phyloP scores from a whole-genome alignment of 768 basidiomycete genomes.

The Ramaria sp. region DNA sequence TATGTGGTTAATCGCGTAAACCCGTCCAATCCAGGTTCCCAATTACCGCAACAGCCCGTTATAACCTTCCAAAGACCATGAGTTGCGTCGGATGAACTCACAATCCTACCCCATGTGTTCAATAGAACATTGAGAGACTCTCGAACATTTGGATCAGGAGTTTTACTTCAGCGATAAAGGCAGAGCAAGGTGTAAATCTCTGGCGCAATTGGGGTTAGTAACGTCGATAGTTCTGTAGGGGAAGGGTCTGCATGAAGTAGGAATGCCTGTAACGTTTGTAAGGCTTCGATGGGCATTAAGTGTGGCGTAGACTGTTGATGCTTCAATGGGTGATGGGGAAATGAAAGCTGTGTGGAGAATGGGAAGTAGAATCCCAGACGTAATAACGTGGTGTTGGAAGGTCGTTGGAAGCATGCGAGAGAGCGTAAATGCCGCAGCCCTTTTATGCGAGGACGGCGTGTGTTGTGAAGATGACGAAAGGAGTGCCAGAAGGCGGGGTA shows the following conservation, averaged over 20 bases:
- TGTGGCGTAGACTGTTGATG: not conserved
- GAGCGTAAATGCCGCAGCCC: conserved; percentile 58
- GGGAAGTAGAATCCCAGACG: conserved; percentile 26
- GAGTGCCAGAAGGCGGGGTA: conserved; percentile 45
- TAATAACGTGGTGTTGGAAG: not conserved
- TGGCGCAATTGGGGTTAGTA: conserved; percentile 61
- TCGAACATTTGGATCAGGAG: conserved; percentile 54
- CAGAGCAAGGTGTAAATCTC: conserved; percentile 54
- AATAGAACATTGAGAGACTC: conserved; percentile 52
- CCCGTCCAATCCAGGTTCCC: conserved; percentile 49
- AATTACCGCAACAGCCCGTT: conserved; percentile 35
- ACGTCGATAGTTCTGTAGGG: conserved; percentile 46
- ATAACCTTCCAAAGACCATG: conserved; percentile 52
- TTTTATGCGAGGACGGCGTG: conserved; percentile 35
- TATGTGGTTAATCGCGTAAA: not conserved
- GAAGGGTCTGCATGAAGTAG: conserved; percentile 74
- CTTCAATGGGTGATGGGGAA: conserved; percentile 12
- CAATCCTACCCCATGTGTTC: conserved; percentile 66
- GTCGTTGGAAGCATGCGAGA: conserved; percentile 47
- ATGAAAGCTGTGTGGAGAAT: conserved; percentile 45
- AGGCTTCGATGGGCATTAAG: conserved; percentile 27
- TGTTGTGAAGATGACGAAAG: conserved; percentile 24
- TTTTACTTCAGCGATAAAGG: conserved; percentile 41
- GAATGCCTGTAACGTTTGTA: conserved; percentile 44
- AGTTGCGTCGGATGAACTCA: conserved; percentile 40